Conservation (phyloP, 306 rosid species). For the Cyclanthera cordifolia region DNA sequence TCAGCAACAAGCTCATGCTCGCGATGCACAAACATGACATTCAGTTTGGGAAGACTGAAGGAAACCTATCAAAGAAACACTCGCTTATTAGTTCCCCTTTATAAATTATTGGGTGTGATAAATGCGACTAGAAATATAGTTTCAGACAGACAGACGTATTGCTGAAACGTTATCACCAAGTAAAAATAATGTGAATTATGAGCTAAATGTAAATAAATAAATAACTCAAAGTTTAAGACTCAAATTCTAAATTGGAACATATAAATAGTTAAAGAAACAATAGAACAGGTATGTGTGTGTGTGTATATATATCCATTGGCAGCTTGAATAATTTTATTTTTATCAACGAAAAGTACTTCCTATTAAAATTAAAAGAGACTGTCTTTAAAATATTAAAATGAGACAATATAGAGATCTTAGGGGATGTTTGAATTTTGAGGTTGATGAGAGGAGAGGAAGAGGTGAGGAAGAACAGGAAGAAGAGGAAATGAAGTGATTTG, state of each 20-base stretch:
- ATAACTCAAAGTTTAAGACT: neutral
- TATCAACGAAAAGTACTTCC: neutral
- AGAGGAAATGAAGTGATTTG: too few species aligned
- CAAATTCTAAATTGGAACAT: neutral
- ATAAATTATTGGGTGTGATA: constrained; percentile 4
- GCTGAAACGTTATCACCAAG: neutral
- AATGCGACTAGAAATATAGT: constrained; percentile 3
- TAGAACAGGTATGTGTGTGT: neutral
- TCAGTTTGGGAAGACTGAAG: constrained; percentile 81
- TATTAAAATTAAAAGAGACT: neutral
- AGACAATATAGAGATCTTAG: neutral
- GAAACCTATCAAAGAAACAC: constrained; percentile 47
- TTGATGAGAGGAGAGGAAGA: too few species aligned
- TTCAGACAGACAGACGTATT: neutral
- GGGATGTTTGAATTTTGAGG: too few species aligned
- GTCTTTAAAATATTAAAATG: too few species aligned
- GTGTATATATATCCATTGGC: neutral
- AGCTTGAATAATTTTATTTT: neutral
- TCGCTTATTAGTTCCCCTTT: neutral
- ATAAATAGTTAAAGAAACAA: neutral
- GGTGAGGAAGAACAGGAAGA: too few species aligned
- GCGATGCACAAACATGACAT: constrained; percentile 63
- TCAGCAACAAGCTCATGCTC: constrained; percentile 53
- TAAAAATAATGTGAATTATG: neutral
- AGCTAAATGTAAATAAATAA: neutral